Percentiles rank a stretch among this genome's conserved stretches.
These are phyloP conservation scores for Fusarium illudens DNA, from an alignment of 2,329 filamentous ascomycete species.

Conservation along the genomic window DNA sequence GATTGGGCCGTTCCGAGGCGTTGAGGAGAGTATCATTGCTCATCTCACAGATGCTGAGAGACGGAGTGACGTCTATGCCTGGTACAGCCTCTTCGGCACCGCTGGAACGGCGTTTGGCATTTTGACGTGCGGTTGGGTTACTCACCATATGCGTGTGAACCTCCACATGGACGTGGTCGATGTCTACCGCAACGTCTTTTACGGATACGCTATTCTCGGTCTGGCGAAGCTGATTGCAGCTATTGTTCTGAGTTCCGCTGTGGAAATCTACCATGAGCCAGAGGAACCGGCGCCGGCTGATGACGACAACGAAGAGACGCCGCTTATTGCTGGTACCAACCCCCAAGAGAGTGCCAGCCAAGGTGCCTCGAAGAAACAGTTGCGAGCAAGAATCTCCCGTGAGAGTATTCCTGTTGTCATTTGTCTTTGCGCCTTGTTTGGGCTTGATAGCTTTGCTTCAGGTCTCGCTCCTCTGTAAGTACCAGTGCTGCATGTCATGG, in stretches of 20 bases:
- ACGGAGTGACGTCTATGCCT: constrained; percentile 67
- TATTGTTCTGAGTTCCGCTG: constrained; percentile 56
- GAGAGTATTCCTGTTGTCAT: constrained; percentile 63
- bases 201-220: constrained; percentile 53
- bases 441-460: constrained; percentile 73
- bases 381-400: constrained; percentile 66
- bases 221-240: constrained; percentile 64
- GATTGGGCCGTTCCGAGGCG: constrained; percentile 69
- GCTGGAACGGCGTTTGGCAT: constrained; percentile 69
- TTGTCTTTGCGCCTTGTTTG: constrained; percentile 73
- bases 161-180: constrained; percentile 54
- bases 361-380: constrained; percentile 13
- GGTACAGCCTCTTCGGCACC: constrained; percentile 67
- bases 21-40: constrained; percentile 68
- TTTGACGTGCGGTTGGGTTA: constrained; percentile 66
- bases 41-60: constrained; percentile 58
- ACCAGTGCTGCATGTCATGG: constrained; percentile 25
- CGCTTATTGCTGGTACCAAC: constrained; percentile 31
- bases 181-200: constrained; percentile 65
- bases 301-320: constrained; percentile 33
- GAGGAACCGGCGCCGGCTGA: neutral
- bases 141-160: constrained; percentile 57
- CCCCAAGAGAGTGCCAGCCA: neutral
- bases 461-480: constrained; percentile 72
- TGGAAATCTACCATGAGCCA: constrained; percentile 49